Conservation (phyloP, 768 basidiomycete genomes). For the Lentinus brumalis region DNA sequence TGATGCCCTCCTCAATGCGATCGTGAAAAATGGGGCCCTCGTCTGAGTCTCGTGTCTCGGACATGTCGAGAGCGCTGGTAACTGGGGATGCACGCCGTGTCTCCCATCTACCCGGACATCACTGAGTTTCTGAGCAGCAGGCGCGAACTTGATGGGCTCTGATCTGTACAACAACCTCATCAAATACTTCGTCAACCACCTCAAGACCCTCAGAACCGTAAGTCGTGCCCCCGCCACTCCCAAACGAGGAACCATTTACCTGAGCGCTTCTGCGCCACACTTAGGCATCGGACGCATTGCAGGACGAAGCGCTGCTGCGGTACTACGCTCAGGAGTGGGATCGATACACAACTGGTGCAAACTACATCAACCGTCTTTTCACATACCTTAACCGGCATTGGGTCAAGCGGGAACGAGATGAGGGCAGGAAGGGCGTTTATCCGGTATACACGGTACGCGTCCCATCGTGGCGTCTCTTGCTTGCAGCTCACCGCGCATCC, state of each 20-base stretch:
- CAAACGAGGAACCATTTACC: not conserved
- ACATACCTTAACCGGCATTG: slow-evolving; percentile 98
- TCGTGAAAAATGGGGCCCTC: no score
- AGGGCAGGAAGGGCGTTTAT: slow-evolving; percentile 93
- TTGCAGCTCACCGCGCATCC: not conserved
- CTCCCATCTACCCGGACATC: slow-evolving; percentile 7
- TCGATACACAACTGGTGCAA: slow-evolving; percentile 94
- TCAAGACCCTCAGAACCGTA: slow-evolving; percentile 66
- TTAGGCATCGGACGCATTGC: slow-evolving; percentile 76
- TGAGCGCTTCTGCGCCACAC: slow-evolving; percentile 7
- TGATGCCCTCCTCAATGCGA: no score
- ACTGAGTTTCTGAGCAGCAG: slow-evolving; percentile 51
- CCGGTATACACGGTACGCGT: slow-evolving; percentile 88
- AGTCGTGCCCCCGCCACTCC: slow-evolving; percentile 36
- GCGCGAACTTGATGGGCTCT: slow-evolving; percentile 95
- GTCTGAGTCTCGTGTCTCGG: no score
- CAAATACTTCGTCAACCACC: slow-evolving; percentile 84
- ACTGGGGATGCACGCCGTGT: slow-evolving; percentile 1
- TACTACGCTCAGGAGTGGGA: slow-evolving; percentile 96
- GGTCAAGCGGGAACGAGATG: slow-evolving; percentile 98
- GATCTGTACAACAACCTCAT: slow-evolving; percentile 96
- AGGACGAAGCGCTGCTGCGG: slow-evolving; percentile 84
- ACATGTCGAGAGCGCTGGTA: no score
- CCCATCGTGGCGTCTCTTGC: slow-evolving; percentile 1
- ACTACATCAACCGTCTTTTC: slow-evolving; percentile 96